Evolutionary conservation across 306 rosid species (phyloP), one percentile per base, ranked within the genome.

Genomic region (Ormosia semicastrata): DNA sequence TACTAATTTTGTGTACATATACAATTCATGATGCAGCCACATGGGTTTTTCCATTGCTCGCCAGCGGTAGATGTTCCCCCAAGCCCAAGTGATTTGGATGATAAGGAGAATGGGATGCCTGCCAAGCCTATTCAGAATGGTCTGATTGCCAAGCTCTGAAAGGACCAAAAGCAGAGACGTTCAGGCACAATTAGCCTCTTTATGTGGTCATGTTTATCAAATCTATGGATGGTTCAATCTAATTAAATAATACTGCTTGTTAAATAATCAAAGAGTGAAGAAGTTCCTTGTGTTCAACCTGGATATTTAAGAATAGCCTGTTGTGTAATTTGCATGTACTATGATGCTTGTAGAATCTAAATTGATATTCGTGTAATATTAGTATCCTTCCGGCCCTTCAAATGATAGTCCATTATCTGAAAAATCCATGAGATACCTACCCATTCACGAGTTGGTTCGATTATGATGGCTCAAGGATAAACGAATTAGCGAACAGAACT

Each of bases 11-110:
- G 11, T 57, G 17, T 60, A 43, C 46, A 2, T n/a, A 47, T 12
- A 10, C 3, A 56, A 50, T 76, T 78, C 6, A 53, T 81, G 78
- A 56, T 85, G 89, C 90, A 88, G 95, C 95, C 95, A 33, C 94
- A 93, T 80, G 97, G 95, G 6, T 93, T 93, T 90, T 93, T 91
- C 73, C 91, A 91, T 39, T 84, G 88, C 90, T 93, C 95, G 13
- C 86, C 93, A 2, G 94, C 97, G 0, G 88, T 91, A 72, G 95
- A 93, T 59, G 92, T 91, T 59, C 97, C 95, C 6, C 97, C 94
- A 6, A 79, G 83, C 75, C 46, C 86, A 49, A 72, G 86, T 67
- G 95, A 93, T 76, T 79, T 83, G 86, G 97, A 93, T 50, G 86
- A 85, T 15, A 88, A 91, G 77, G 95, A 93, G 47, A 87, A 59